Evolutionary conservation across 495 filamentous ascomycete species (phyloP).

Genomic region (Daldinia caldariorum): DNA sequence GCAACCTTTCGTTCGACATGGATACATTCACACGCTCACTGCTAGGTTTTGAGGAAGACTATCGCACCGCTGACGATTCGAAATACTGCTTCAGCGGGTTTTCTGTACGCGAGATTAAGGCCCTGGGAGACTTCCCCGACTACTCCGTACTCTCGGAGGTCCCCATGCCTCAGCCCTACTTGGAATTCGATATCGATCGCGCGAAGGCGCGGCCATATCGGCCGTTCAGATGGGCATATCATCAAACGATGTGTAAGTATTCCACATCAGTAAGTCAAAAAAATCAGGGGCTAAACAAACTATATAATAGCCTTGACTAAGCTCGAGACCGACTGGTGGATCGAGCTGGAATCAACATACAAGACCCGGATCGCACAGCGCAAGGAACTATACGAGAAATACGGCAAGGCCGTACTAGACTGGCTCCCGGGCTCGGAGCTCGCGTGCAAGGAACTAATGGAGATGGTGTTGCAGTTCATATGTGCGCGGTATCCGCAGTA

Average conservation of each 20-base stretch:
- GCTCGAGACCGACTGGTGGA: slow-evolving; percentile 88
- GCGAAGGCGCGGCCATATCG: slow-evolving; percentile 77
- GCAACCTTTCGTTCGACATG: slow-evolving; percentile 31
- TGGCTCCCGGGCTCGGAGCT: slow-evolving; percentile 81
- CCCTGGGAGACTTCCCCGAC: slow-evolving; percentile 83
- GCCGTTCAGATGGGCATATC: slow-evolving; percentile 88
- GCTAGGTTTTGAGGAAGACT: slow-evolving; percentile 44
- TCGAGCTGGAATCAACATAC: slow-evolving; percentile 87
- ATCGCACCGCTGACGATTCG: slow-evolving; percentile 43
- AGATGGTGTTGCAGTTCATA: slow-evolving; percentile 84
- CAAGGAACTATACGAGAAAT: slow-evolving; percentile 69
- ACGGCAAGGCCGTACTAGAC: slow-evolving; percentile 73
- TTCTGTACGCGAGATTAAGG: slow-evolving; percentile 75
- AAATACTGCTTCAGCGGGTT: slow-evolving; percentile 57
- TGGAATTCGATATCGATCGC: slow-evolving; percentile 67
- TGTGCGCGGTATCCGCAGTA: slow-evolving; percentile 81
- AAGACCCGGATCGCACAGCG: slow-evolving; percentile 74
- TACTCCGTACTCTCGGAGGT: slow-evolving; percentile 83
- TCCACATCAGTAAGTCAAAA: not conserved
- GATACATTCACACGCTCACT: slow-evolving; percentile 30
- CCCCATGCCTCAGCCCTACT: slow-evolving; percentile 73
- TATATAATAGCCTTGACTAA: slow-evolving; percentile 72
- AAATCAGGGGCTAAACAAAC: not conserved
- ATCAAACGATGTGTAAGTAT: slow-evolving; percentile 91
- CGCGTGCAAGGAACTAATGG: slow-evolving; percentile 90